A percentile compares a stretch with the other conserved stretches of the same genome.
Conservation (phyloP, 2,329 filamentous ascomycete species). For the Pezizomycotina sp. region DNA sequence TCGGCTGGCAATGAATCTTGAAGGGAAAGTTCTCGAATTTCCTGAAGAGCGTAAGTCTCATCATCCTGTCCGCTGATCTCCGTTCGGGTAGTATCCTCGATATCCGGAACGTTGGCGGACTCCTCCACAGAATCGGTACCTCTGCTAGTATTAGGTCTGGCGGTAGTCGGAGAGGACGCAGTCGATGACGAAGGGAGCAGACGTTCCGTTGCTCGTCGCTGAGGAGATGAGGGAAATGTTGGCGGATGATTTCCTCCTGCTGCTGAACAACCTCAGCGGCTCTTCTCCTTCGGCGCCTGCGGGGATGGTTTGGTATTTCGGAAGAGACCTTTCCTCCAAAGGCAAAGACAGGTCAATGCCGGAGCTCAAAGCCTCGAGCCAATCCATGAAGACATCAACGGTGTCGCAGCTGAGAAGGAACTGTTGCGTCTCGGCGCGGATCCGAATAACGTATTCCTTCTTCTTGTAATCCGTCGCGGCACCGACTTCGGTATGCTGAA, state of each 20-base stretch:
- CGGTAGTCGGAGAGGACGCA: conserved; percentile 4
- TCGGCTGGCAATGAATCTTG: too few species aligned
- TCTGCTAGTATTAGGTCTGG: conserved; percentile 10
- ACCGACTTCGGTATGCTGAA: conserved; percentile 59
- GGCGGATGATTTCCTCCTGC: conserved; percentile 21
- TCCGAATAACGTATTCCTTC: conserved; percentile 50
- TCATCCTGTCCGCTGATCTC: too few species aligned
- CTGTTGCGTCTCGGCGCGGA: conserved; percentile 57
- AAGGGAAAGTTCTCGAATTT: too few species aligned
- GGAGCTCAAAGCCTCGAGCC: conserved; percentile 53
- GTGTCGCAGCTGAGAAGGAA: conserved; percentile 51
- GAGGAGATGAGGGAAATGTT: conserved; percentile 19
- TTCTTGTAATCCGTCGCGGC: conserved; percentile 58
- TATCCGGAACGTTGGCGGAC: conserved; percentile 12
- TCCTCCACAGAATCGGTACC: conserved; percentile 20
- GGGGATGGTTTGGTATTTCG: conserved; percentile 46
- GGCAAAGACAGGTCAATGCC: conserved; percentile 55
- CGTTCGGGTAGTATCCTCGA: conserved; percentile 8
- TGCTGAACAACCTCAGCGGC: conserved; percentile 12
- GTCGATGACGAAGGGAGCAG: not conserved
- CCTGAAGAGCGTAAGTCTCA: too few species aligned
- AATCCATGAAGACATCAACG: conserved; percentile 48
- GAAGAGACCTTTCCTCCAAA: conserved; percentile 52
- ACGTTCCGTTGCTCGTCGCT: conserved; percentile 7
- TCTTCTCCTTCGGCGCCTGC: conserved; percentile 25